Evolutionary conservation across 2,329 filamentous ascomycete species (phyloP).

Genomic region (Fusarium haematococcum): DNA sequence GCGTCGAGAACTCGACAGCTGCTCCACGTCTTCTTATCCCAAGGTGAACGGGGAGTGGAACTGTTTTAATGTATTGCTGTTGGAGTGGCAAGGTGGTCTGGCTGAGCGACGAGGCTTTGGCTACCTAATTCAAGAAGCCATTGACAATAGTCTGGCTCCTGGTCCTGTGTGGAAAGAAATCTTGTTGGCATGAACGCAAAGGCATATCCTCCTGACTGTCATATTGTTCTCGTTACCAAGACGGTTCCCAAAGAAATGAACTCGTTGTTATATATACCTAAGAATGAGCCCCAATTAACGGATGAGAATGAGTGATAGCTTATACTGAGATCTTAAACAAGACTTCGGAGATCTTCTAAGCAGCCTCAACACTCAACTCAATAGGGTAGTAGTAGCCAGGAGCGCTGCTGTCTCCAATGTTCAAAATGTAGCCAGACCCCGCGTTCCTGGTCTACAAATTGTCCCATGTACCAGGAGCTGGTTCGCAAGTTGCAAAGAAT

Average conservation of each 20-base stretch:
- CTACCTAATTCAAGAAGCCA: not conserved
- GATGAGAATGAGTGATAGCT: too few species aligned
- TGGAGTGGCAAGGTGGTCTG: constrained; percentile 18
- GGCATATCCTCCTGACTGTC: not conserved
- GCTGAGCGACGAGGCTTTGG: constrained; percentile 24
- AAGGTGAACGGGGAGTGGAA: not conserved
- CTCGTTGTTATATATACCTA: not conserved
- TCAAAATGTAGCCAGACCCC: not conserved
- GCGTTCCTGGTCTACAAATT: not conserved
- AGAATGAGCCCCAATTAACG: not conserved
- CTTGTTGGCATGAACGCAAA: not conserved
- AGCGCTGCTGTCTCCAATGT: not conserved
- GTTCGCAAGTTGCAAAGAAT: not conserved
- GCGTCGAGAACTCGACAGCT: too few species aligned
- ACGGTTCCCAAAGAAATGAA: not conserved
- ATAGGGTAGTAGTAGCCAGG: not conserved
- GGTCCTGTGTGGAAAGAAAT: constrained; percentile 8
- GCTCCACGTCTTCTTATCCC: not conserved
- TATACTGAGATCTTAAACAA: not conserved
- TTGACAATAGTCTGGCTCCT: not conserved
- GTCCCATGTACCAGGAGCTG: not conserved
- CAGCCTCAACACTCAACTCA: not conserved
- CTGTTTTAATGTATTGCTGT: not conserved
- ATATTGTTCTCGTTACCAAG: not conserved
- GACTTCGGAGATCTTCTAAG: not conserved